Base-by-base conservation (phyloP, 345 rosid species). In the Aquilaria yunnanensis region DNA sequence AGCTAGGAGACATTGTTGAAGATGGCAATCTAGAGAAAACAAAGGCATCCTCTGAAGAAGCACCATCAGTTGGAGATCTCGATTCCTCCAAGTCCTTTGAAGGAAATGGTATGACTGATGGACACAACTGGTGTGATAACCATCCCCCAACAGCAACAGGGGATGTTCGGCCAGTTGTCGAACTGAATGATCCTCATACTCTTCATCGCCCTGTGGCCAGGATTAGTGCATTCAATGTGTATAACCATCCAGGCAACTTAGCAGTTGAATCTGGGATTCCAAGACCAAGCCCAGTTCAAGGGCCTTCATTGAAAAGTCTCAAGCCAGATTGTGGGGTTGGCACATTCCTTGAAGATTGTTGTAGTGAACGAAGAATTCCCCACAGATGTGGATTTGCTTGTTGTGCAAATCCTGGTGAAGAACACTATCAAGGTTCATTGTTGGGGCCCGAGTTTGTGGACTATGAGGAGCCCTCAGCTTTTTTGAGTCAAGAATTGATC, bases 381-480 rank as follows among this genome's bases (percentile, higher is more conserved):
- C 66, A 65, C 9, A 74, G 58, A 71, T 93, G 98, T 69, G 97
- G 98, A 37, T 74, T 70, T 56, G 95, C 92, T 54, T 93, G 97
- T 81, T 83, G 85, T 53, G 59, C 72, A 13, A 49, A 66, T 46
- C 71, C 71, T 59, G 61, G 59, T 32, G 82, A 72, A 51, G 49
- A 59, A 41, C 68, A 65, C 51, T 47, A 75, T 1, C 64, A 57
- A 47, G 66, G 71, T 64, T 80, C 88, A 2, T 63, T 93, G 57
- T 63, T 86, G 77, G 98, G 98, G 47, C 90, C 90, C 2, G 97
- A 86, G 70, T 93, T 93, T 64, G 71, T 86, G 37, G 98, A 90
- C 60, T 86, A 81, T 57, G 87, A 84, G 54, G 98, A 90, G 70
- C 74, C 64, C 32, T 83, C 81, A 47, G 52, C 72, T 37, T 76